phyloP scores from a whole-genome alignment of 768 basidiomycete species.

The Dacryopinax spathularia region DNA sequence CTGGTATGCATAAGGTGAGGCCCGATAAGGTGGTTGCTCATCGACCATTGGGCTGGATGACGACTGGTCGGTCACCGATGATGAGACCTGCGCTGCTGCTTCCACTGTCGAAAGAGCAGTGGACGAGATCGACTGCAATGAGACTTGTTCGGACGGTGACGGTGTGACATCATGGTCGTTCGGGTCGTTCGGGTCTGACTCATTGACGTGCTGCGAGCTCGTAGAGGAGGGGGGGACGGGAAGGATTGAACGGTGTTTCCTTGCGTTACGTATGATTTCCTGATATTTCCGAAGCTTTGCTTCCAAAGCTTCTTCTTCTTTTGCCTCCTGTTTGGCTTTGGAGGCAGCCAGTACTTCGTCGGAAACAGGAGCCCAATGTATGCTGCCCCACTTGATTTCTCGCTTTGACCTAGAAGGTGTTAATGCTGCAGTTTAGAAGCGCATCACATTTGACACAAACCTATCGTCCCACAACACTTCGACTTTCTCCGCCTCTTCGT shows the following conservation, averaged over 20 bases:
- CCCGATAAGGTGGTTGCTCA: no score
- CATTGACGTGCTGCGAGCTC: no score
- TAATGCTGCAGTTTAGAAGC: neutral
- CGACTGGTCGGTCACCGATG: no score
- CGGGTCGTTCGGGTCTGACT: no score
- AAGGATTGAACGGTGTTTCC: neutral
- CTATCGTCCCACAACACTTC: slow-evolving; percentile 54
- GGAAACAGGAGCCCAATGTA: neutral
- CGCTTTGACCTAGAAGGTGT: neutral
- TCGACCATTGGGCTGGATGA: no score
- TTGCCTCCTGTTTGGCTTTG: neutral
- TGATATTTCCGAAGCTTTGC: neutral
- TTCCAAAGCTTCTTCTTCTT: neutral
- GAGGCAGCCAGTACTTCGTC: neutral
- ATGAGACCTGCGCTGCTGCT: no score
- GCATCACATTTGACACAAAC: neutral
- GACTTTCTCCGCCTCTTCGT: slow-evolving; percentile 54
- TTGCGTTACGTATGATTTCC: neutral
- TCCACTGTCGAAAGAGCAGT: no score
- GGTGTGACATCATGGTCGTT: no score
- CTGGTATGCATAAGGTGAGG: no score
- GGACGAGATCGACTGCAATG: no score
- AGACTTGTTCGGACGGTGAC: no score
- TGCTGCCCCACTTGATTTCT: neutral
- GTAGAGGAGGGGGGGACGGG: neutral